phyloP scores from a whole-genome alignment of 2,329 filamentous ascomycete species.

The Ophiocordyceps robertsii region DNA sequence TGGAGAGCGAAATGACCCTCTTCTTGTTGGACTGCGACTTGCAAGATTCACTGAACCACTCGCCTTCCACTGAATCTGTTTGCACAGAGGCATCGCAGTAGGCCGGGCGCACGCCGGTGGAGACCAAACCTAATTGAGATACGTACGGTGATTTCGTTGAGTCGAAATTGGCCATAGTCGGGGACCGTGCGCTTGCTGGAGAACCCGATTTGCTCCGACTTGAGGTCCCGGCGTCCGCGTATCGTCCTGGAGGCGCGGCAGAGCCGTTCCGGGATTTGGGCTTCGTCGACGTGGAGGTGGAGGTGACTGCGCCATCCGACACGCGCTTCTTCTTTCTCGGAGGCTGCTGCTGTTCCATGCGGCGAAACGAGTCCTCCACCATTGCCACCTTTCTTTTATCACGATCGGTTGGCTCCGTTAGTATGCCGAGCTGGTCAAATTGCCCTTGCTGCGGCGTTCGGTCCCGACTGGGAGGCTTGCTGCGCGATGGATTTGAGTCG shows the following conservation, averaged over 20 bases:
- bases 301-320: constrained; percentile 41
- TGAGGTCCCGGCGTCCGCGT: constrained; percentile 39
- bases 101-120: constrained; percentile 22
- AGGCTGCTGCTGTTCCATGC: constrained; percentile 44
- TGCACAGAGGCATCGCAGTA: constrained; percentile 40
- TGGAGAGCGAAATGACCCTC: constrained; percentile 38
- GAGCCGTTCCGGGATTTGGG: constrained; percentile 25
- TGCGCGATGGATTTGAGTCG: constrained; percentile 37
- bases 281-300: constrained; percentile 19
- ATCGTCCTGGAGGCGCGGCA: constrained; percentile 22
- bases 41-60: constrained; percentile 32
- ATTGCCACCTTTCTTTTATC: constrained; percentile 55
- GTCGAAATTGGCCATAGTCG: constrained; percentile 14
- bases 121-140: constrained; percentile 22
- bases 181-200: constrained; percentile 28
- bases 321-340: constrained; percentile 49
- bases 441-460: constrained; percentile 49
- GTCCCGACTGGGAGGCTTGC: constrained; percentile 55
- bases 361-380: constrained; percentile 50
- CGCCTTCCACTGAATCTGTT: constrained; percentile 39
- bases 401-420: constrained; percentile 51
- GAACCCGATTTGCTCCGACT: constrained; percentile 37
- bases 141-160: constrained; percentile 14
- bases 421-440: constrained; percentile 43
- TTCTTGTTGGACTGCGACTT: constrained; percentile 27